Evolutionary conservation across 306 rosid genomes (phyloP).

Genomic region (Senna siamea): DNA sequence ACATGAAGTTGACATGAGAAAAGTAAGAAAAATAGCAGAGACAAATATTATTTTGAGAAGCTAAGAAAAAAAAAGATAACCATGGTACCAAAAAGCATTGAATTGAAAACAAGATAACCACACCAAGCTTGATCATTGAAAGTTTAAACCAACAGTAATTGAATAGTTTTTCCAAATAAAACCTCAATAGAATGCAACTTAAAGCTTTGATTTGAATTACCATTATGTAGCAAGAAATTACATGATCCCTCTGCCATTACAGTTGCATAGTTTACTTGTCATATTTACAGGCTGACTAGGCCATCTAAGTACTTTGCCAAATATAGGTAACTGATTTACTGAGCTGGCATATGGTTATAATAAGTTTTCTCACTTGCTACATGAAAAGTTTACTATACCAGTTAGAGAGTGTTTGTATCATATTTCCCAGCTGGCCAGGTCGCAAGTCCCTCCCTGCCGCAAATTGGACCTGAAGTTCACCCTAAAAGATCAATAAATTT

Average conservation of each 20-base stretch:
- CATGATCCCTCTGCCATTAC: background rate
- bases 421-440: conserved; percentile 91
- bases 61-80: background rate
- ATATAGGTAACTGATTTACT: background rate
- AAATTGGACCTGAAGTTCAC: conserved; percentile 82
- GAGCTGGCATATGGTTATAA: conserved; percentile 1
- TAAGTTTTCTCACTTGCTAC: background rate
- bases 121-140: background rate
- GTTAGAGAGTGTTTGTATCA: conserved; percentile 86
- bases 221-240: background rate
- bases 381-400: conserved; percentile 61
- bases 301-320: background rate
- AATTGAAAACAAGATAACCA: background rate
- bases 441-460: conserved; percentile 97
- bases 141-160: conserved; percentile 2
- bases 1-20: conserved; percentile 19
- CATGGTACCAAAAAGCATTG: background rate
- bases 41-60: conserved; percentile 18
- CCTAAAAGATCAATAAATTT: conserved; percentile 33
- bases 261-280: background rate
- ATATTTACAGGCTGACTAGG: conserved; percentile 3
- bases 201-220: background rate
- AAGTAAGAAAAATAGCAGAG: background rate
- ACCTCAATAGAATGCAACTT: conserved; percentile 3
- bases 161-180: conserved; percentile 4